Conservation (phyloP, 2,329 filamentous ascomycete species). For the Penicillium sp. region DNA sequence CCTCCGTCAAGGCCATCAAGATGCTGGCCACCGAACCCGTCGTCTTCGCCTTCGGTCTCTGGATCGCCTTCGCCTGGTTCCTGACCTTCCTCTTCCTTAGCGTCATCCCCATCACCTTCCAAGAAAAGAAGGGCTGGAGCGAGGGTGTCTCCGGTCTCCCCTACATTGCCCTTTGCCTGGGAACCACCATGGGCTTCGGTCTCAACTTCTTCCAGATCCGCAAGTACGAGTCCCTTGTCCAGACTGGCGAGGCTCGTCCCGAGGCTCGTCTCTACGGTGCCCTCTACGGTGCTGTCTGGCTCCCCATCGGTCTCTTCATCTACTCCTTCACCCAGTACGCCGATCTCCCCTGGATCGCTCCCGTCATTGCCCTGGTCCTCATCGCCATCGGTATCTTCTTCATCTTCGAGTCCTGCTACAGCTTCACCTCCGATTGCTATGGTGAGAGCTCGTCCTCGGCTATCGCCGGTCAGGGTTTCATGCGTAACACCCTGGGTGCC, state of each 20-base stretch:
- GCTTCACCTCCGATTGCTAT: constrained; percentile 48
- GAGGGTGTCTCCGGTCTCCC: constrained; percentile 45
- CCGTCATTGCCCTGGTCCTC: constrained; percentile 42
- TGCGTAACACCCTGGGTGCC: constrained; percentile 47
- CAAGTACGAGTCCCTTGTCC: constrained; percentile 41
- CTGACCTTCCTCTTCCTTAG: constrained; percentile 48
- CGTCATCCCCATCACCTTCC: constrained; percentile 45
- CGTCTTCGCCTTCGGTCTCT: constrained; percentile 44
- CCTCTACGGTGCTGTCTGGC: constrained; percentile 41
- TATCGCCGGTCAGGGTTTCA: constrained; percentile 46
- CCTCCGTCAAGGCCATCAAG: constrained; percentile 45
- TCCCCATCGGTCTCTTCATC: constrained; percentile 45
- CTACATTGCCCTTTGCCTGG: constrained; percentile 45
- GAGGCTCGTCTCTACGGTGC: constrained; percentile 44
- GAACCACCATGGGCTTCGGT: constrained; percentile 43
- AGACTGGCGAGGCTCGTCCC: constrained; percentile 30
- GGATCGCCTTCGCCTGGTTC: constrained; percentile 48
- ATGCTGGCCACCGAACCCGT: constrained; percentile 45
- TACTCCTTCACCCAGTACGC: constrained; percentile 49
- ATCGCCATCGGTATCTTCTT: constrained; percentile 50
- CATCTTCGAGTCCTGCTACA: constrained; percentile 38
- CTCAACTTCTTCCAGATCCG: constrained; percentile 45
- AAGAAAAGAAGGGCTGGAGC: constrained; percentile 46
- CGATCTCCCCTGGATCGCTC: constrained; percentile 43
- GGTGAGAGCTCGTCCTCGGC: constrained; percentile 34